Evolutionary conservation across 305 asterid species (phyloP), one percentile per base, ranked within the genome.

Genomic region (Fraxinus ornus): DNA sequence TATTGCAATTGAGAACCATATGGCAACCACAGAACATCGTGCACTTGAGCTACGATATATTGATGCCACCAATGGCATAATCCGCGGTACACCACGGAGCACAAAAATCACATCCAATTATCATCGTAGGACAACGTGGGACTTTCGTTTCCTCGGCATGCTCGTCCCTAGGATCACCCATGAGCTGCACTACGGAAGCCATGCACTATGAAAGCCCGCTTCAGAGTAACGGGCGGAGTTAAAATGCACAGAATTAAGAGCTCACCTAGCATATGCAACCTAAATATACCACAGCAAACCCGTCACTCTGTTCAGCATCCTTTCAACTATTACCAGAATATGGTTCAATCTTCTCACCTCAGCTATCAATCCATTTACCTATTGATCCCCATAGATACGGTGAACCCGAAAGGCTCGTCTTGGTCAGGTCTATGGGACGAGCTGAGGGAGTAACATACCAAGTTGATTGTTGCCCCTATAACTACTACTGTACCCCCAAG

Each of bases 221-320:
- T 57, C 84, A 70, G 37, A 76, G 19, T 82, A 2, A 83, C 60
- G 7, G 77, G 62, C 66, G 79, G 83, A 70, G 62, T 35, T 35
- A 83, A 83, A 36, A 88, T 33, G 36, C 36, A 33, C 15, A 92
- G 79, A 83, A 94, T 95, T 28, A 91, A 82, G 62, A 95, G 98
- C 70, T 91, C 94, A n/a, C 98, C 96, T 33, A 94, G 83, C 91
- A 79, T 93, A 71, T 86, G 86, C 83, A 89, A 83, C 87, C 84
- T 84, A 32, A 84, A 68, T 66, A 49, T 8, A 15, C 79, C 76
- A 41, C 88, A 74, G 3, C 87, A 79, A 17, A 62, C 1, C 81
- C 73, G 78, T 81, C 86, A 84, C 36, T 81, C 79, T 55, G 30
- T 73, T 57, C 86, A 77, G 57, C 89, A 85, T 37, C 71, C 84